Evolutionary conservation across 179 eudicot genomes (phyloP).

Genomic region (Beta macrorhiza): DNA sequence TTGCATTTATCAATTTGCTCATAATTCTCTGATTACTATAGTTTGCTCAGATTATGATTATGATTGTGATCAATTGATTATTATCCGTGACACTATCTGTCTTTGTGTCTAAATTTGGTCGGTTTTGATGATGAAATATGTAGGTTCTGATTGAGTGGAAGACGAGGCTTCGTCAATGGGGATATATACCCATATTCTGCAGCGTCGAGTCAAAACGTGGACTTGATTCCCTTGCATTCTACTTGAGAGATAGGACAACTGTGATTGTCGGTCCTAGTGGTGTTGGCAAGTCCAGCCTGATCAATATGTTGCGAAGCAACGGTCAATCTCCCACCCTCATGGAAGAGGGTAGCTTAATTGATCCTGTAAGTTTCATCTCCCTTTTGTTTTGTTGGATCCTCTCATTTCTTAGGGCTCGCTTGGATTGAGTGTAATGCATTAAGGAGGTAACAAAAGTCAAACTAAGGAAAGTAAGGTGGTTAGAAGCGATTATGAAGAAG

Average conservation of each 20-base stretch:
- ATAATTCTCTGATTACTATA: not conserved
- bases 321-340: conserved; percentile 30
- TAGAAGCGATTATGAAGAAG: too few relatives aligned
- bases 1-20: not conserved
- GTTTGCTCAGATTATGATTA: not conserved
- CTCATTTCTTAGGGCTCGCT: not conserved
- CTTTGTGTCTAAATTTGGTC: not conserved
- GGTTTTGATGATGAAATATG: conserved; percentile 18
- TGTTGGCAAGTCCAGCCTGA: conserved; percentile 92
- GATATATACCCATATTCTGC: conserved; percentile 79
- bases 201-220: conserved; percentile 71
- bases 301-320: conserved; percentile 73
- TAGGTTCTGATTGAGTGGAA: conserved; percentile 71
- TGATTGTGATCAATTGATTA: not conserved
- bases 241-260: conserved; percentile 70
- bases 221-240: conserved; percentile 70
- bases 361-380: conserved; percentile 49
- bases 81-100: not conserved
- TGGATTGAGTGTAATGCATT: too few relatives aligned
- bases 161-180: conserved; percentile 77
- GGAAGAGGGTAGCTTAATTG: conserved; percentile 55
- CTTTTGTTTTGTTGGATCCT: conserved; percentile 1
- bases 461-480: too few relatives aligned
- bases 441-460: too few relatives aligned
- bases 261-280: conserved; percentile 98